phyloP scores from a whole-genome alignment of 768 basidiomycete genomes.

The Pulveroboletus sp. region DNA sequence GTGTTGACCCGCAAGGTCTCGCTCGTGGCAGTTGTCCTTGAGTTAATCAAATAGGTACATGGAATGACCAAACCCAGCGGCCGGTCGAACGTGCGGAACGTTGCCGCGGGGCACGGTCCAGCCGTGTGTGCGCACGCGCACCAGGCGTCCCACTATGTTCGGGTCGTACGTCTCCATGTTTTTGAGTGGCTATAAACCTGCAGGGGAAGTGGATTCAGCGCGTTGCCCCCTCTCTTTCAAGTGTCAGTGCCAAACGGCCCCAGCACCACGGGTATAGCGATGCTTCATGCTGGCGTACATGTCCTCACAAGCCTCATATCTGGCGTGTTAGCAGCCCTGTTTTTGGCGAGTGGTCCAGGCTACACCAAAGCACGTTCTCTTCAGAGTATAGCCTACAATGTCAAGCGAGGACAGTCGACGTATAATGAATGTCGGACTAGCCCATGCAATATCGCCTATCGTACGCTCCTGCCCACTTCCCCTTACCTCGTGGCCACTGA shows the following conservation, averaged over 20 bases:
- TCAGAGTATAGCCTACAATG: conserved; percentile 41
- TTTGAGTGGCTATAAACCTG: conserved; percentile 22
- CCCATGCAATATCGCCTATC: conserved; percentile 61
- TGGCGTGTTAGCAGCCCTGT: conserved; percentile 16
- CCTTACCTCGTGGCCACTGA: not conserved
- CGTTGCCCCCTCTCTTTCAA: conserved; percentile 7
- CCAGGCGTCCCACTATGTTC: conserved; percentile 22
- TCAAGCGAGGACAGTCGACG: conserved; percentile 56
- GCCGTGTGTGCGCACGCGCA: conserved; percentile 17
- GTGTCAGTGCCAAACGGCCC: conserved; percentile 6
- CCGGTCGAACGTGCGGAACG: conserved; percentile 1
- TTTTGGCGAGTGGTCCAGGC: conserved; percentile 9
- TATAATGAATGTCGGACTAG: conserved; percentile 62
- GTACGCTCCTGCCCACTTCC: conserved; percentile 32
- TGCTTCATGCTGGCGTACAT: conserved; percentile 15
- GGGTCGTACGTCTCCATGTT: conserved; percentile 14
- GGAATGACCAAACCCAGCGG: conserved; percentile 1
- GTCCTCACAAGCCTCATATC: conserved; percentile 20
- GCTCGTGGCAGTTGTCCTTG: conserved; percentile 9
- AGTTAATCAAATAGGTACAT: not conserved
- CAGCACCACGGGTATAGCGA: conserved; percentile 15
- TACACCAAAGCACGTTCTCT: conserved; percentile 48
- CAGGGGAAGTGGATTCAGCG: not conserved
- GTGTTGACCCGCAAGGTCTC: not conserved
- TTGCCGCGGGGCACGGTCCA: conserved; percentile 12